Conservation (phyloP, 805 yeast genomes). For the Nakazawaea wickerhamii region DNA sequence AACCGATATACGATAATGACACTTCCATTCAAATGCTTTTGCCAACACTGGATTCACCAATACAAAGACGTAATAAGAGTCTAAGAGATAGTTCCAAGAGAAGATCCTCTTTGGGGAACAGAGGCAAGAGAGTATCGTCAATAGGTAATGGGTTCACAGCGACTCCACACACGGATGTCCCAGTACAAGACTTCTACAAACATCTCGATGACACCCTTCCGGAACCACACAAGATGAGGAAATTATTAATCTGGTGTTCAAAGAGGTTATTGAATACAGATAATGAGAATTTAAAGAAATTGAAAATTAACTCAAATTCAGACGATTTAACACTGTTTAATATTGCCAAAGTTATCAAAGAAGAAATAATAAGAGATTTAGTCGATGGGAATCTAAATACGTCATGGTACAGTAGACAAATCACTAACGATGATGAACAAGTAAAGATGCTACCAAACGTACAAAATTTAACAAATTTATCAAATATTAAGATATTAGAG, state of each 20-base stretch:
- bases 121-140: slow-evolving; percentile 72
- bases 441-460: slow-evolving; percentile 48
- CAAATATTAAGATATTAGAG: slow-evolving; percentile 41
- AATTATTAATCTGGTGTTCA: slow-evolving; percentile 63
- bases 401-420: slow-evolving; percentile 56
- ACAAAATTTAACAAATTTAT: slow-evolving; percentile 47
- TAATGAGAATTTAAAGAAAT: slow-evolving; percentile 21
- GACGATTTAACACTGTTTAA: slow-evolving; percentile 39
- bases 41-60: slow-evolving; percentile 22
- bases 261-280: slow-evolving; percentile 37
- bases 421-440: slow-evolving; percentile 17
- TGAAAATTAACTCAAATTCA: slow-evolving; percentile 8
- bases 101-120: slow-evolving; percentile 45
- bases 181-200: slow-evolving; percentile 50
- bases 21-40: slow-evolving; percentile 20
- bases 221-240: slow-evolving; percentile 70
- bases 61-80: slow-evolving; percentile 16
- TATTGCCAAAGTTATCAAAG: slow-evolving; percentile 59
- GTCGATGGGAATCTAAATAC: slow-evolving; percentile 54
- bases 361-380: slow-evolving; percentile 55
- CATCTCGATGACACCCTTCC: slow-evolving; percentile 58
- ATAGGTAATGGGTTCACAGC: slow-evolving; percentile 69
- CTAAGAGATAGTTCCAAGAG: slow-evolving; percentile 28
- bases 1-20: slow-evolving; percentile 2
- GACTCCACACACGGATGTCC: slow-evolving; percentile 59